Base-by-base conservation (phyloP, 345 rosid genomes). In the Salix koriyanagi region DNA sequence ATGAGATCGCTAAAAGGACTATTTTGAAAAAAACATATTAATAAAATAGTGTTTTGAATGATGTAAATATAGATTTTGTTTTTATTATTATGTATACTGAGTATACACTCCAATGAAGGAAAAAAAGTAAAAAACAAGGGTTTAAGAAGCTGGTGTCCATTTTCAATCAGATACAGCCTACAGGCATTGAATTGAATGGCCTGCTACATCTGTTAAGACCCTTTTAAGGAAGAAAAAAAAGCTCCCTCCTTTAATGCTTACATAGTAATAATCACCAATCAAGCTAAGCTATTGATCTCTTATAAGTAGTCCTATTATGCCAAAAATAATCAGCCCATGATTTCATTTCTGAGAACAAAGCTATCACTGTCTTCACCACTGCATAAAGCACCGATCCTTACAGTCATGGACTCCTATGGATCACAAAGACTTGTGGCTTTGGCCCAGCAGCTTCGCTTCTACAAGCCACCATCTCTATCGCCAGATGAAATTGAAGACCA, bases 371-470 rank as follows among this genome's bases (percentile, higher is more conserved):
- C 76, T 28, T 79, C 82, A 26, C 48, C 77, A 10, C 68, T 79
- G 58, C 28, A 13, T 70, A 74, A 60, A 44, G 60, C 73, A 2
- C 73, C 73, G 4, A 21, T 67, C 62, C 32, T 67, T 67, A 39
- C 76, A 16, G 19, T 75, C 68, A 90, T 89, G 97, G 91, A 85
- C 54, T 80, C 87, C 67, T 39, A 69, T 42, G 83, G 84, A 5
- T 83, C 90, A 32, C 77, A 79, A 64, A 84, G 87, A 41, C 89
- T 95, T 64, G 50, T 84, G 2, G 75, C 80, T 34, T 83, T 90
- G 69, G 87, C 97, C 36, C 91, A 88, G 60, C 99, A 90, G 68
- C 92, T 95, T 44, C 97, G 94, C 54, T 79, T 76, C 16, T 91
- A 90, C 94, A 88, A 82, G 79, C 91, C 94, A 11, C 92, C 92